Percentiles rank a stretch among this genome's conserved stretches.
Conservation (phyloP, 1,139 yeast species). For the Geotrichum carabidarum region DNA sequence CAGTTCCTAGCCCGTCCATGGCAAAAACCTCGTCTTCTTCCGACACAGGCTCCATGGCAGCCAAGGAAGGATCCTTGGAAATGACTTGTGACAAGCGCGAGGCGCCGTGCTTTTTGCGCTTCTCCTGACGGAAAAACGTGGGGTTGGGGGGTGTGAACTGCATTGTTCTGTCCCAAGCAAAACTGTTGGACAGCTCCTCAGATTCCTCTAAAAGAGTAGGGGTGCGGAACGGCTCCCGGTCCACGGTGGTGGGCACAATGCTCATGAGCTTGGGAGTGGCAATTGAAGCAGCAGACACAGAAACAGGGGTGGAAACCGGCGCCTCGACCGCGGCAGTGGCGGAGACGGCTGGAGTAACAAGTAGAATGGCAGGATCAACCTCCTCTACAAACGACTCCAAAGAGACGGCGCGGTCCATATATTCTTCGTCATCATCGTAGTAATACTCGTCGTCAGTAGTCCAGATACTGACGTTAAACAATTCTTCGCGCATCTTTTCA, state of each 20-base stretch:
- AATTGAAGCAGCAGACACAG: background rate
- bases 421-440: slow-evolving; percentile 40
- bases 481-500: slow-evolving; percentile 52
- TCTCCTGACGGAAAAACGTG: slow-evolving; percentile 15
- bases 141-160: slow-evolving; percentile 38
- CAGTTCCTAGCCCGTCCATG: slow-evolving; percentile 29
- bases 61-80: slow-evolving; percentile 10
- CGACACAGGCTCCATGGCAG: slow-evolving; percentile 14
- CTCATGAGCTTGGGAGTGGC: slow-evolving; percentile 16
- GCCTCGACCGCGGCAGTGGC: slow-evolving; percentile 26
- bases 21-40: slow-evolving; percentile 25
- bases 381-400: slow-evolving; percentile 1
- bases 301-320: slow-evolving; percentile 19
- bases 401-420: slow-evolving; percentile 13
- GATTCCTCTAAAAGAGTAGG: slow-evolving; percentile 31
- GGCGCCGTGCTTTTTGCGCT: slow-evolving; percentile 19
- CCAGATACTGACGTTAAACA: slow-evolving; percentile 57
- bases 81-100: slow-evolving; percentile 20
- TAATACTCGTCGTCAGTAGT: slow-evolving; percentile 78
- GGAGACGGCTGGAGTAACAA: slow-evolving; percentile 6
- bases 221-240: slow-evolving; percentile 43
- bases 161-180: slow-evolving; percentile 36
- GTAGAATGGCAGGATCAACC: background rate
- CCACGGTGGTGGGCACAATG: slow-evolving; percentile 31
- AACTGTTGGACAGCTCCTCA: slow-evolving; percentile 10